Percentiles rank a stretch among this genome's conserved stretches.
Conservation (phyloP, 345 rosid species). For the Turnera subulata region DNA sequence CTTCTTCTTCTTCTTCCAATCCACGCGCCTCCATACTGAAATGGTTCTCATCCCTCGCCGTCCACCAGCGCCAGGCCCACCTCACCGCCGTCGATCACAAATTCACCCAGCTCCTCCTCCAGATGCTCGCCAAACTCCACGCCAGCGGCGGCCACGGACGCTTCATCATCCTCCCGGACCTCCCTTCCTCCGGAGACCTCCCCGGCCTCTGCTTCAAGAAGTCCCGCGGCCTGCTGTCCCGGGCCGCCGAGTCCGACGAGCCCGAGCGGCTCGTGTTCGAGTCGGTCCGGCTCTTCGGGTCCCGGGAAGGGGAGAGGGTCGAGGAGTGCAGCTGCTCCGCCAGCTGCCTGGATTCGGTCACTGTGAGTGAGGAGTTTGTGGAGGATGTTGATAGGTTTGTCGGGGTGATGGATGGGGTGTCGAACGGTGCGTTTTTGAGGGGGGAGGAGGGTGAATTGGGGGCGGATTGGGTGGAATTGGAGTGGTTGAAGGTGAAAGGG, state of each 20-base stretch:
- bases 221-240: slow-evolving; percentile 67
- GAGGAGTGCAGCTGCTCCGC: slow-evolving; percentile 50
- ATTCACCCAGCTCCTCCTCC: slow-evolving; percentile 59
- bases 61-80: slow-evolving; percentile 71
- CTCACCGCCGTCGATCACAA: slow-evolving; percentile 61
- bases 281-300: slow-evolving; percentile 57
- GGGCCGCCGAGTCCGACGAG: slow-evolving; percentile 54
- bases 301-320: slow-evolving; percentile 56
- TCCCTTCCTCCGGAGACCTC: slow-evolving; percentile 53
- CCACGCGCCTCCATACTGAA: slow-evolving; percentile 64
- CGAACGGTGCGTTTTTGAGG: slow-evolving; percentile 66
- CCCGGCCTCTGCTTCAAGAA: slow-evolving; percentile 75
- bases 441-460: slow-evolving; percentile 72
- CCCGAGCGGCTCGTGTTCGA: slow-evolving; percentile 49
- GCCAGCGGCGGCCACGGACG: slow-evolving; percentile 65
- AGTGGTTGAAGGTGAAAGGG: slow-evolving; percentile 84
- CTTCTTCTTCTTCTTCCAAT: not conserved
- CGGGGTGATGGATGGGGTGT: slow-evolving; percentile 58
- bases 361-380: slow-evolving; percentile 55
- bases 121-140: slow-evolving; percentile 64
- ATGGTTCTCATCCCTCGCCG: slow-evolving; percentile 81
- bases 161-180: slow-evolving; percentile 84
- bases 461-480: slow-evolving; percentile 75
- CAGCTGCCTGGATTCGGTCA: slow-evolving; percentile 53
- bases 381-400: slow-evolving; percentile 59